Conservation (phyloP, 2,329 filamentous ascomycete species). For the Stagonosporopsis vannaccii region DNA sequence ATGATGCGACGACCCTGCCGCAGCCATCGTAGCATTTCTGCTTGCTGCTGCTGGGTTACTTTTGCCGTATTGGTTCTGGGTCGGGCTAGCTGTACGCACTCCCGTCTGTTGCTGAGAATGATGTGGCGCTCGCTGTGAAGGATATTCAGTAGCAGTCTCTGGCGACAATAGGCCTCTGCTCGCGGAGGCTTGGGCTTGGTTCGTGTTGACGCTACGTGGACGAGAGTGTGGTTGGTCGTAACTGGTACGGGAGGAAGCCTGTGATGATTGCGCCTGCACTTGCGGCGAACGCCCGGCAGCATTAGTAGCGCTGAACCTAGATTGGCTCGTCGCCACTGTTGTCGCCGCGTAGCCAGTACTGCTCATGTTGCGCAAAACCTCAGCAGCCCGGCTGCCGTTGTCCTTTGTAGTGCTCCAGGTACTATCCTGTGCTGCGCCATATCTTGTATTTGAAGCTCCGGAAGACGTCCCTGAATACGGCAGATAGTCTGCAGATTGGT, state of each 20-base stretch:
- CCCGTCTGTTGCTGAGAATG: slow-evolving; percentile 36
- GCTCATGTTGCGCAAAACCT: slow-evolving; percentile 46
- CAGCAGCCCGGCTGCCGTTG: slow-evolving; percentile 40
- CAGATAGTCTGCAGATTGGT: slow-evolving; percentile 38
- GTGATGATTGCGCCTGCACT: slow-evolving; percentile 30
- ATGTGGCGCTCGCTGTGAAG: slow-evolving; percentile 32
- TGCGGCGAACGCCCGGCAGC: slow-evolving; percentile 23
- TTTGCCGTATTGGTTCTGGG: slow-evolving; percentile 35
- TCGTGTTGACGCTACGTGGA: slow-evolving; percentile 38
- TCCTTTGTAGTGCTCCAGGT: slow-evolving; percentile 35
- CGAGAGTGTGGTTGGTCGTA: slow-evolving; percentile 38
- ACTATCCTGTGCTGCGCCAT: slow-evolving; percentile 30
- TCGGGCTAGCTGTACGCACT: slow-evolving; percentile 38
- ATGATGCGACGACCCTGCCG: slow-evolving; percentile 25
- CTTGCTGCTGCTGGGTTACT: slow-evolving; percentile 17
- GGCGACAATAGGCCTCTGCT: slow-evolving; percentile 35
- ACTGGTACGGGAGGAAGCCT: slow-evolving; percentile 17
- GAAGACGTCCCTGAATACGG: slow-evolving; percentile 36
- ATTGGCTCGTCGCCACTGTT: slow-evolving; percentile 21
- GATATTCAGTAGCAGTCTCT: slow-evolving; percentile 31
- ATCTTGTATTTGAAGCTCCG: slow-evolving; percentile 26
- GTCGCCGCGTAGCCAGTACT: slow-evolving; percentile 35
- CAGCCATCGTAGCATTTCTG: slow-evolving; percentile 18
- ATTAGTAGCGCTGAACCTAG: slow-evolving; percentile 34
- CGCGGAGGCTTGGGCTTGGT: slow-evolving; percentile 24